Conservation (phyloP, 2,329 filamentous ascomycete genomes). For the Aspergillus jensenii region DNA sequence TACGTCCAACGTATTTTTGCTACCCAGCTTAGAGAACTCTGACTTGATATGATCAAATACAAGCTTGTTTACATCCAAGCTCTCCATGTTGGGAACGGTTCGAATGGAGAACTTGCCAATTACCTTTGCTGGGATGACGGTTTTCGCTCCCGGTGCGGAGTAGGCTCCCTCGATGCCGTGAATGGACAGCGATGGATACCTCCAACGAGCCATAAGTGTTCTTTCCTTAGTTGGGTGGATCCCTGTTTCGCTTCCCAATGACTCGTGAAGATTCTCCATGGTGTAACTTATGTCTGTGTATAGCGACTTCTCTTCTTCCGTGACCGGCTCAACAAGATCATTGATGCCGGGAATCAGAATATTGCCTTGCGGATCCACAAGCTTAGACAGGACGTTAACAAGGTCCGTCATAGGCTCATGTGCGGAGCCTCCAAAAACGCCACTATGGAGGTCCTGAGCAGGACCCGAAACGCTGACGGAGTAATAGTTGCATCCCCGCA, state of each 20-base stretch:
- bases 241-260: constrained; percentile 81
- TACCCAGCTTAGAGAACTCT: constrained; percentile 80
- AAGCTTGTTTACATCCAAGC: constrained; percentile 78
- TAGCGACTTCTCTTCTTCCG: constrained; percentile 80
- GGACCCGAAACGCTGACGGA: constrained; percentile 86
- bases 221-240: constrained; percentile 86
- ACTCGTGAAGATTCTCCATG: constrained; percentile 93
- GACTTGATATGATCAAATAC: constrained; percentile 83
- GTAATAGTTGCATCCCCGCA: constrained; percentile 98
- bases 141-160: constrained; percentile 91
- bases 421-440: constrained; percentile 92
- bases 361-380: constrained; percentile 88
- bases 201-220: constrained; percentile 94
- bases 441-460: constrained; percentile 90
- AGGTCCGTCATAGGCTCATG: constrained; percentile 99
- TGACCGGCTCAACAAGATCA: constrained; percentile 88
- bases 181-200: constrained; percentile 87
- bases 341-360: constrained; percentile 92
- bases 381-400: constrained; percentile 72
- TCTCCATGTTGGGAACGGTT: constrained; percentile 97
- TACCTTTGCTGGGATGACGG: constrained; percentile 97
- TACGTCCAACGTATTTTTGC: constrained; percentile 87
- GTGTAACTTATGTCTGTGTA: constrained; percentile 91
- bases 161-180: constrained; percentile 96
- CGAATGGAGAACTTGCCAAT: constrained; percentile 98